Percentiles rank a stretch among this genome's conserved stretches.
Conservation (phyloP, 305 asterid species). For the Fraxinus angustifolia region DNA sequence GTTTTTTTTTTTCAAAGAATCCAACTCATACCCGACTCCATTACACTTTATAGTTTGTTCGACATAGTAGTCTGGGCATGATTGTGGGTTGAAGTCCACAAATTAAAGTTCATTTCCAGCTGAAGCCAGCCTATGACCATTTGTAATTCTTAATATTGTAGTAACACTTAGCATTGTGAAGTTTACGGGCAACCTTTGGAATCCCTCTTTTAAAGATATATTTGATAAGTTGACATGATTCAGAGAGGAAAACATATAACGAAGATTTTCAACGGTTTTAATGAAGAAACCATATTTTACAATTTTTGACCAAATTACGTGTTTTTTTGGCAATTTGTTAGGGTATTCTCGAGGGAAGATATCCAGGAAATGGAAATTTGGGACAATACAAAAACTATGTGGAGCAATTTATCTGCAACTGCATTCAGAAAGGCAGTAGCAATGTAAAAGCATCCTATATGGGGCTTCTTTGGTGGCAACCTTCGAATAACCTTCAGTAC, state of each 20-base stretch:
- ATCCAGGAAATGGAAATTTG: constrained; percentile 13
- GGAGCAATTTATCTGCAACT: constrained; percentile 53
- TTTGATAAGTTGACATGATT: background rate
- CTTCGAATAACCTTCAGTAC: constrained; percentile 59
- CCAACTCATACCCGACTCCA: background rate
- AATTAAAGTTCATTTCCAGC: background rate
- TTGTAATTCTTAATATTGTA: background rate
- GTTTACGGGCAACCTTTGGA: background rate
- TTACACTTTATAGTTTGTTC: background rate
- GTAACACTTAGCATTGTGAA: background rate
- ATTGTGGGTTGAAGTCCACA: background rate
- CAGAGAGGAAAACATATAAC: background rate
- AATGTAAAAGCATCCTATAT: constrained; percentile 29
- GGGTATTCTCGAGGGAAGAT: constrained; percentile 34
- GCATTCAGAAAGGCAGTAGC: constrained; percentile 41
- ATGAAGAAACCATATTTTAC: background rate
- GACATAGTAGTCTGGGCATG: background rate
- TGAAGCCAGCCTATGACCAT: background rate
- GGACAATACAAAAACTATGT: constrained; percentile 28
- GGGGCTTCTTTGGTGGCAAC: constrained; percentile 44
- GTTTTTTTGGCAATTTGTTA: constrained; percentile 7
- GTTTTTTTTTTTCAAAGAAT: background rate
- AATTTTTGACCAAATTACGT: background rate
- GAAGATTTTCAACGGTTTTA: background rate
- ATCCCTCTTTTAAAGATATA: background rate